Base-by-base conservation (phyloP, 805 yeast species). In the Pichia occidentalis region DNA sequence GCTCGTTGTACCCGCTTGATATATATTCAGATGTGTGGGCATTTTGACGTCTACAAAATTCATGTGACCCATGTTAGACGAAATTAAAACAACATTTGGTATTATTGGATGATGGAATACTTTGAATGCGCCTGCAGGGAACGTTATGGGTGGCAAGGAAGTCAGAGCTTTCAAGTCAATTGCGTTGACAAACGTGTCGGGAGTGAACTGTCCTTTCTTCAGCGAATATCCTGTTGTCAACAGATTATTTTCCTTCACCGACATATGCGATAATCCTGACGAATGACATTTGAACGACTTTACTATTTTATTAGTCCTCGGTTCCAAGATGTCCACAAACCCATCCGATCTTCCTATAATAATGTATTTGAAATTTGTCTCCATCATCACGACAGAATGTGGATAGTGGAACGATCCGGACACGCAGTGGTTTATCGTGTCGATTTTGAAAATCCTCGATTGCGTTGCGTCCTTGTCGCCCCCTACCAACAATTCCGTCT, bases 41-140 rank as follows among this genome's bases (percentile, higher is more conserved):
- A 85, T 85, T 43, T 75, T 77, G 50, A 84, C 71, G 57, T 92
- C 97, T 19, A 86, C 72, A 47, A 87, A 80, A 52, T 87, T 95
- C 41, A 92, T 64, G 43, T 86, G 90, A 13, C 97, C 97, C 17
- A 73, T 59, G 16, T 69, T 68, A 0, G 96, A 82, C 0, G 85
- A 81, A 7, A 85, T 77, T 4, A 86, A 57, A 31, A 86, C 74
- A 24, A 82, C 77, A 26, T 84, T 82, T 5, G 95, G 83, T 34
- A 87, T 55, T 43, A 83, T 81, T 6, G 97, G 97, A 61, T 90
- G 97, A 44, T 90, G 68, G 34, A 83, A 70, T 1, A 82, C 92
- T 54, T 73, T 83, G 8, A 83, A 70, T 1, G 97, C 96, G 10
- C 97, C 97, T 0, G 87, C 80, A 1, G 92, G 87, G 52, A 87